Evolutionary conservation across 306 rosid genomes (phyloP).

Genomic region (Quillaja saponaria): DNA sequence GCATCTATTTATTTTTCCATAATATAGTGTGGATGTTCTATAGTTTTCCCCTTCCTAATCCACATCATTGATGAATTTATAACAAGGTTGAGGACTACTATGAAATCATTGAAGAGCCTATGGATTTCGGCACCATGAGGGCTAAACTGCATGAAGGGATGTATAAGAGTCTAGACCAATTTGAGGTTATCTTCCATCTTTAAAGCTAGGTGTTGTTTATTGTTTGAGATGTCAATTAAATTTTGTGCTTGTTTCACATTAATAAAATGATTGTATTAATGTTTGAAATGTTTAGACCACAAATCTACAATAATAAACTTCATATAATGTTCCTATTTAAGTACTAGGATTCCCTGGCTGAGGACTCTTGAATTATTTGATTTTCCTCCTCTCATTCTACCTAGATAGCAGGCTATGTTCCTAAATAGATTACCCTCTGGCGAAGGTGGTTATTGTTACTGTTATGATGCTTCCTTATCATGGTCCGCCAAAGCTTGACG

Average conservation of each 20-base stretch:
- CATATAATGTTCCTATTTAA: too few relatives aligned
- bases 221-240: background rate
- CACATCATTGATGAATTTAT: conserved; percentile 18
- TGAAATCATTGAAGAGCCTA: conserved; percentile 56
- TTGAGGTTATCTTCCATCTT: conserved; percentile 54
- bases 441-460: too few relatives aligned
- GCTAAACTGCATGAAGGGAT: conserved; percentile 75
- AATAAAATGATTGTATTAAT: background rate
- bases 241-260: background rate
- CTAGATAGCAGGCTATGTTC: too few relatives aligned
- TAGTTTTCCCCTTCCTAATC: background rate
- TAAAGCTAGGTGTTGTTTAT: background rate
- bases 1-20: background rate
- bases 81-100: conserved; percentile 66
- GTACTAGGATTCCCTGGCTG: too few relatives aligned
- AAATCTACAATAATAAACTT: too few relatives aligned
- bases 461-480: too few relatives aligned
- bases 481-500: too few relatives aligned
- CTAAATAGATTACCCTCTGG: too few relatives aligned
- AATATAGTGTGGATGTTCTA: background rate
- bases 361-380: too few relatives aligned
- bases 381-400: too few relatives aligned
- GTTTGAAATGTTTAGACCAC: too few relatives aligned
- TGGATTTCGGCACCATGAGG: conserved; percentile 86
- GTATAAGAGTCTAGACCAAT: conserved; percentile 55